phyloP scores from a whole-genome alignment of 345 rosid genomes.

The Turnera subulata region DNA sequence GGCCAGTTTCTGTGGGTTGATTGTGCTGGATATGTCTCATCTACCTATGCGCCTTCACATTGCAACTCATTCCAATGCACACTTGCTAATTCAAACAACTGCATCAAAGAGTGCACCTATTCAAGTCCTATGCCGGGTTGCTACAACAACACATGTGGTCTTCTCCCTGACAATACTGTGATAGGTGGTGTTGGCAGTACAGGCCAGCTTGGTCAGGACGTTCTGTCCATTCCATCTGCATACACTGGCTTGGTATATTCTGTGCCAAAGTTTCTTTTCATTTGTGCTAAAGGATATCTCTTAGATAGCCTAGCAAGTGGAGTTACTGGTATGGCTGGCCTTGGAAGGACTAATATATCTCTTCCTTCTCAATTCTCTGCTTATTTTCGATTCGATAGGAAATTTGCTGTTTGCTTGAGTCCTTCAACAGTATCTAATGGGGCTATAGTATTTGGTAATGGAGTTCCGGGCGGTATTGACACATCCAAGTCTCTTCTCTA shows the following conservation, averaged over 20 bases:
- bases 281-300: background rate
- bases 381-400: constrained; percentile 6
- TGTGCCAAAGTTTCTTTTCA: constrained; percentile 1
- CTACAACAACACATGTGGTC: constrained; percentile 11
- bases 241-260: background rate
- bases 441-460: constrained; percentile 8
- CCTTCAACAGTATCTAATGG: background rate
- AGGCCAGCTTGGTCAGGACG: constrained; percentile 11
- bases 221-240: constrained; percentile 8
- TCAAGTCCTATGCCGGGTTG: constrained; percentile 14
- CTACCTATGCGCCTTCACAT: constrained; percentile 5
- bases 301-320: constrained; percentile 16
- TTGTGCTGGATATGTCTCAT: constrained; percentile 16
- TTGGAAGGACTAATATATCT: constrained; percentile 12
- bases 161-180: background rate
- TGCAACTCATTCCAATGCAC: constrained; percentile 8
- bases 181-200: background rate
- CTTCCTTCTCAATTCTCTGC: constrained; percentile 15
- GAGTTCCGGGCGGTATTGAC: background rate
- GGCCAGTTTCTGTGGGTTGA: constrained; percentile 15
- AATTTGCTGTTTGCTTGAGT: constrained; percentile 16
- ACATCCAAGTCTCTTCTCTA: constrained; percentile 1
- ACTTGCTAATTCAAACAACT: constrained; percentile 6
- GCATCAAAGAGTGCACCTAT: constrained; percentile 1
- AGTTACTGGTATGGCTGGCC: constrained; percentile 19